A percentile compares a stretch with the other conserved stretches of the same genome.
Conservation (phyloP, 2,329 filamentous ascomycete species). For the Penicillium sp. region DNA sequence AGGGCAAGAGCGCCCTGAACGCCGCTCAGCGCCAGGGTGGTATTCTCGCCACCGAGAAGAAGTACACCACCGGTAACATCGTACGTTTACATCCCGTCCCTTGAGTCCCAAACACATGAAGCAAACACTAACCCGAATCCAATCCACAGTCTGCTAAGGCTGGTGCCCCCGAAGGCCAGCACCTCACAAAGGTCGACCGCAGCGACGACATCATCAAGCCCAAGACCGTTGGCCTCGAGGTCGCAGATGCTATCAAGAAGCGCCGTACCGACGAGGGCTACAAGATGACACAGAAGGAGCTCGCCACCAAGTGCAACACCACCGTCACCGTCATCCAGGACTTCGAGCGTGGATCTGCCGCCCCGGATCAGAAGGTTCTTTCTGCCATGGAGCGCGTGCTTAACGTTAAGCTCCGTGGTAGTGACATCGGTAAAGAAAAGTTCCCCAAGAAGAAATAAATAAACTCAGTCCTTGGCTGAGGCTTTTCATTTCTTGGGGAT, state of each 20-base stretch:
- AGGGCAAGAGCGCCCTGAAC: constrained; percentile 81
- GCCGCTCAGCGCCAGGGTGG: constrained; percentile 80
- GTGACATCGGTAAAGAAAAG: constrained; percentile 80
- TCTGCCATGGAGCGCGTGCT: constrained; percentile 76
- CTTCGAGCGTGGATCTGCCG: constrained; percentile 77
- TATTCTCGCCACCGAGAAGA: constrained; percentile 88
- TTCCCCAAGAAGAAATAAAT: constrained; percentile 71
- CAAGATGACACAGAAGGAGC: constrained; percentile 92
- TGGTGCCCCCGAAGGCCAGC: constrained; percentile 75
- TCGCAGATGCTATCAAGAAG: constrained; percentile 79
- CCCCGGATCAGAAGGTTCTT: constrained; percentile 82
- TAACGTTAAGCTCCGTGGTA: constrained; percentile 83
- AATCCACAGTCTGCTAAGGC: constrained; percentile 42
- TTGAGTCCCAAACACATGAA: background rate
- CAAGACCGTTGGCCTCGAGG: constrained; percentile 79
- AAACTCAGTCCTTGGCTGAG: background rate
- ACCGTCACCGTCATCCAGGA: constrained; percentile 76
- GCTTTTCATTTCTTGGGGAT: constrained; percentile 23
- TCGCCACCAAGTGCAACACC: constrained; percentile 86
- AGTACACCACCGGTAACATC: constrained; percentile 73
- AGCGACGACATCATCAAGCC: constrained; percentile 97
- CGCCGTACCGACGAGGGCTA: constrained; percentile 79
- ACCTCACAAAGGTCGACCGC: constrained; percentile 95
- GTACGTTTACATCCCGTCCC: constrained; percentile 54
- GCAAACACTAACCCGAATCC: constrained; percentile 8